These are phyloP conservation scores for Annona squamosa DNA, from an alignment of 164 flowering plant genomes.

Conservation along the genomic window DNA sequence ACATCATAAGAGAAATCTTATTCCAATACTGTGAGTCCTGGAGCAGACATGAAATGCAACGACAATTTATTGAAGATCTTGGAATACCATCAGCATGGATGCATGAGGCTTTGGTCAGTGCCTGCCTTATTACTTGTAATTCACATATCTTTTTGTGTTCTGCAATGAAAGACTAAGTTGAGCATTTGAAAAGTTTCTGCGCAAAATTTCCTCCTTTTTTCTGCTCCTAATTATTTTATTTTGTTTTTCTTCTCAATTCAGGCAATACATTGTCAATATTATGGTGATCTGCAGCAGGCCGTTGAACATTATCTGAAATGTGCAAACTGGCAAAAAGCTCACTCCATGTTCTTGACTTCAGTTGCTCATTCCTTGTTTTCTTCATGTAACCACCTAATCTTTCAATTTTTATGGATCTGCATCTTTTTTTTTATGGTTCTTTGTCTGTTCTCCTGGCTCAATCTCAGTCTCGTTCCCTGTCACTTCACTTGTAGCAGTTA, in stretches of 20 bases:
- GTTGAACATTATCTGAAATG: slow-evolving; percentile 73
- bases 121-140: neutral
- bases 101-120: slow-evolving; percentile 85
- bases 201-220: neutral
- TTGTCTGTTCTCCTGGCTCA: neutral
- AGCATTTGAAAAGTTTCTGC: neutral
- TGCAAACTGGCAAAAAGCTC: slow-evolving; percentile 86
- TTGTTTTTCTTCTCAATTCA: slow-evolving; percentile 30
- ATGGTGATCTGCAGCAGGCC: slow-evolving; percentile 56
- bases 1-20: slow-evolving; percentile 73
- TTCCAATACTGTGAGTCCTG: slow-evolving; percentile 91
- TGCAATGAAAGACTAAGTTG: neutral
- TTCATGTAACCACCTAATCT: slow-evolving; percentile 43
- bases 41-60: slow-evolving; percentile 67
- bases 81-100: slow-evolving; percentile 83
- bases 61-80: slow-evolving; percentile 68
- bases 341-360: slow-evolving; percentile 71
- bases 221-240: neutral
- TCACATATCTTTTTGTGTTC: neutral
- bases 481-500: neutral
- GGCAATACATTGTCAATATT: slow-evolving; percentile 72
- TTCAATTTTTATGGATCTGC: neutral
- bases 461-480: neutral
- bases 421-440: neutral
- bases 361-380: slow-evolving; percentile 71